phyloP scores from a whole-genome alignment of 2,329 filamentous ascomycete genomes.

The Cladosporium austrohemisphaericum region DNA sequence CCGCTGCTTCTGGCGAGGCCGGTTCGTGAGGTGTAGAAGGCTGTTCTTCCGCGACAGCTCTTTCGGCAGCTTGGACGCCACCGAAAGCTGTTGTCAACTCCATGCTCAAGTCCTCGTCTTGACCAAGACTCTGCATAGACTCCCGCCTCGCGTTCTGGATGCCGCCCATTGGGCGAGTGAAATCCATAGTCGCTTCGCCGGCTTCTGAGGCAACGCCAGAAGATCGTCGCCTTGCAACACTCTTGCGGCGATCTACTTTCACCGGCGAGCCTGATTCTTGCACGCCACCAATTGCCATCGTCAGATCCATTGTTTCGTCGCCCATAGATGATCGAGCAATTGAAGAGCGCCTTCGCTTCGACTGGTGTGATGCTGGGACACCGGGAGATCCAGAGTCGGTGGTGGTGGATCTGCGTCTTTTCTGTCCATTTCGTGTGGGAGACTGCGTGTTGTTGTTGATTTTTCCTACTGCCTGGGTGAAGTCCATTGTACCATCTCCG shows the following conservation, averaged over 20 bases:
- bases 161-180: constrained; percentile 53
- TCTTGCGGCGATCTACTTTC: constrained; percentile 27
- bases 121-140: constrained; percentile 32
- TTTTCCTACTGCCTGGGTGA: constrained; percentile 53
- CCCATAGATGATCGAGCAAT: constrained; percentile 35
- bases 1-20: constrained; percentile 47
- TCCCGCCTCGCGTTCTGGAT: constrained; percentile 21
- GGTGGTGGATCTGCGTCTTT: constrained; percentile 41
- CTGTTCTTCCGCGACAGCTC: constrained; percentile 14
- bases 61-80: constrained; percentile 38
- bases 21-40: constrained; percentile 35
- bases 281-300: constrained; percentile 36
- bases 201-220: constrained; percentile 33
- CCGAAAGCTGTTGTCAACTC: constrained; percentile 50
- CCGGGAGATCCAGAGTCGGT: constrained; percentile 34
- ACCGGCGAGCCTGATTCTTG: constrained; percentile 23
- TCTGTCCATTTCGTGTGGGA: constrained; percentile 36
- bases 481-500: constrained; percentile 51
- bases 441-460: constrained; percentile 38
- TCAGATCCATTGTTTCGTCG: constrained; percentile 42
- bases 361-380: constrained; percentile 12
- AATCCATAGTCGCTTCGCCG: constrained; percentile 53
- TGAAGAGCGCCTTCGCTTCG: constrained; percentile 38
- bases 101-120: constrained; percentile 48
- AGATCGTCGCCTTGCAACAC: constrained; percentile 35